Evolutionary conservation across 345 rosid genomes (phyloP).

Genomic region (Schrenkiella parvula): DNA sequence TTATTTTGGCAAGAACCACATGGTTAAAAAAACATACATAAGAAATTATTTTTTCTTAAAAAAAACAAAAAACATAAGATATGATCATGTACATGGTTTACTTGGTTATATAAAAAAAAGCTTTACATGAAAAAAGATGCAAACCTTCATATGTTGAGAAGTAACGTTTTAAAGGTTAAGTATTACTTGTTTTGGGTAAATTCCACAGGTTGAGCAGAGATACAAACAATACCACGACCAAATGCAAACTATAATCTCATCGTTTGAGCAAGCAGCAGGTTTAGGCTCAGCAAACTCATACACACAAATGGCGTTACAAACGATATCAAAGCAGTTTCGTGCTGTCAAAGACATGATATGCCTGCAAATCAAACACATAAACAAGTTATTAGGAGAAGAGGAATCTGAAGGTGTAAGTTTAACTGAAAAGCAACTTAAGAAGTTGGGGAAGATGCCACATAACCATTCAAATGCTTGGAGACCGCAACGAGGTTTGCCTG

Average conservation of each 20-base stretch:
- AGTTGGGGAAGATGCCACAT: constrained; percentile 21
- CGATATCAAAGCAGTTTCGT: constrained; percentile 70
- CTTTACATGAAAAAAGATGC: not conserved
- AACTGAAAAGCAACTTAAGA: constrained; percentile 46
- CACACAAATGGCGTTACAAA: constrained; percentile 60
- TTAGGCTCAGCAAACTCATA: constrained; percentile 59
- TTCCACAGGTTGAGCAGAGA: constrained; percentile 57
- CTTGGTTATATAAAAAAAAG: not conserved
- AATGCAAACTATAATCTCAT: constrained; percentile 52
- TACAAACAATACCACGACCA: constrained; percentile 69
- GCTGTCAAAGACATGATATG: constrained; percentile 63
- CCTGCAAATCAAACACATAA: constrained; percentile 49
- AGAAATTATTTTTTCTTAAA: no score
- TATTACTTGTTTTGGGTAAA: not conserved
- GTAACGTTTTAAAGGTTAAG: not conserved
- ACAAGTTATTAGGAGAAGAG: constrained; percentile 62
- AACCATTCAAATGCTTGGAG: constrained; percentile 65
- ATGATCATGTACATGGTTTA: not conserved
- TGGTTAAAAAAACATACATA: not conserved
- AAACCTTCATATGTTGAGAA: not conserved
- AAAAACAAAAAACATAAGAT: no score
- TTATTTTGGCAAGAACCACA: not conserved
- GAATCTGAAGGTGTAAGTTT: constrained; percentile 40
- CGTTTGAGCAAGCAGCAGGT: constrained; percentile 68
- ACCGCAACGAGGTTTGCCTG: constrained; percentile 82